Evolutionary conservation across 768 basidiomycete species (phyloP).

Genomic region (Suillus variegatus): DNA sequence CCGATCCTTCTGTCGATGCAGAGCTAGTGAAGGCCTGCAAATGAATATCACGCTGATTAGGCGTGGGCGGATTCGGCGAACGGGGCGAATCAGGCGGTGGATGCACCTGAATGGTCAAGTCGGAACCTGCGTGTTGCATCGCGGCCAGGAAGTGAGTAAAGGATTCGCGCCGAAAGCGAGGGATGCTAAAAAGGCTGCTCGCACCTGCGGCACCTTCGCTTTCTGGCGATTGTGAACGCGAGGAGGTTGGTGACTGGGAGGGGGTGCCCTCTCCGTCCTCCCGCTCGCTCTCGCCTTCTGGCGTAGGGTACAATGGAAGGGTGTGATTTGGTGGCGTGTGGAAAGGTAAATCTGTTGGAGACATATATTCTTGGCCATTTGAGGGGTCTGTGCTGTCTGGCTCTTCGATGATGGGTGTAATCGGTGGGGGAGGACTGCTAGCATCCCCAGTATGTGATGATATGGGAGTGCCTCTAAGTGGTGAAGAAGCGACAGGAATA

Average conservation of each 20-base stretch:
- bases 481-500: constrained; percentile 59
- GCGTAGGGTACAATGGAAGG: constrained; percentile 43
- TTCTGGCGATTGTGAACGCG: constrained; percentile 61
- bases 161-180: constrained; percentile 64
- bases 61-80: constrained; percentile 84
- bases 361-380: constrained; percentile 50
- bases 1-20: constrained; percentile 20
- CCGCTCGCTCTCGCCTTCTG: constrained; percentile 23
- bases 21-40: constrained; percentile 59
- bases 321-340: constrained; percentile 52
- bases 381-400: constrained; percentile 54
- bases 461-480: constrained; percentile 56
- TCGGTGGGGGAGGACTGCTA: constrained; percentile 59
- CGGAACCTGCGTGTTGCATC: constrained; percentile 64
- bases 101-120: constrained; percentile 69
- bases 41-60: constrained; percentile 79
- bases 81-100: constrained; percentile 79
- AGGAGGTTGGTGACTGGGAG: constrained; percentile 24
- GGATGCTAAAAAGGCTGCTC: constrained; percentile 77
- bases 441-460: constrained; percentile 47
- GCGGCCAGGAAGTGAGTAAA: constrained; percentile 66
- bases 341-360: constrained; percentile 66
- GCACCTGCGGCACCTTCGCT: constrained; percentile 67
- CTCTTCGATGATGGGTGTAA: constrained; percentile 76
- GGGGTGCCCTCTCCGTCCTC: constrained; percentile 30